Conservation (phyloP, 2,329 filamentous ascomycete species). For the Pyricularia sp. region DNA sequence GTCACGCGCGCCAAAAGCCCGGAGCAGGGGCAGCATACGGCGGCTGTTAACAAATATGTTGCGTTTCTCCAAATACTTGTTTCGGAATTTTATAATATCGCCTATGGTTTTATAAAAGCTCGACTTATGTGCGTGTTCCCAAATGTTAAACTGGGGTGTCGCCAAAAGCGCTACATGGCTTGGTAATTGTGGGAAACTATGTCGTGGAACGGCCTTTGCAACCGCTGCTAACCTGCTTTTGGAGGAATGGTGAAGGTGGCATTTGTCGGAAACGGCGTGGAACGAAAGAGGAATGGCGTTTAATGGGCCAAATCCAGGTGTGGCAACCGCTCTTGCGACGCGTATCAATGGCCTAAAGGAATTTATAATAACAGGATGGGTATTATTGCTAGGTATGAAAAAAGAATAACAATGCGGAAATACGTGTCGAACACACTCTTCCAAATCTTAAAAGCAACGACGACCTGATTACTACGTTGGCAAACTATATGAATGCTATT, state of each 20-base stretch:
- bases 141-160: slow-evolving; percentile 11
- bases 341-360: neutral
- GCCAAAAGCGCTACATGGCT: neutral
- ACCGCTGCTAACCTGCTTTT: neutral
- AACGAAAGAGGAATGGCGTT: neutral
- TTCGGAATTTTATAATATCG: slow-evolving; percentile 15
- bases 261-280: neutral
- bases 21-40: slow-evolving; percentile 15
- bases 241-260: neutral
- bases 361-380: neutral
- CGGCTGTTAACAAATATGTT: slow-evolving; percentile 16
- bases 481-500: neutral
- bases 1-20: slow-evolving; percentile 16
- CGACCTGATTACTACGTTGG: neutral
- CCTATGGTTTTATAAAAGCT: slow-evolving; percentile 17
- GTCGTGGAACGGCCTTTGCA: neutral
- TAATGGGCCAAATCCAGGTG: neutral
- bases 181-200: neutral
- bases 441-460: too few relatives aligned
- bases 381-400: neutral
- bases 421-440: too few relatives aligned
- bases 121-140: slow-evolving; percentile 13
- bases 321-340: neutral
- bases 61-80: slow-evolving; percentile 15
- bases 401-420: neutral